Conservation (phyloP, 108 stramenopile species). For the Craspedostauros australis region DNA sequence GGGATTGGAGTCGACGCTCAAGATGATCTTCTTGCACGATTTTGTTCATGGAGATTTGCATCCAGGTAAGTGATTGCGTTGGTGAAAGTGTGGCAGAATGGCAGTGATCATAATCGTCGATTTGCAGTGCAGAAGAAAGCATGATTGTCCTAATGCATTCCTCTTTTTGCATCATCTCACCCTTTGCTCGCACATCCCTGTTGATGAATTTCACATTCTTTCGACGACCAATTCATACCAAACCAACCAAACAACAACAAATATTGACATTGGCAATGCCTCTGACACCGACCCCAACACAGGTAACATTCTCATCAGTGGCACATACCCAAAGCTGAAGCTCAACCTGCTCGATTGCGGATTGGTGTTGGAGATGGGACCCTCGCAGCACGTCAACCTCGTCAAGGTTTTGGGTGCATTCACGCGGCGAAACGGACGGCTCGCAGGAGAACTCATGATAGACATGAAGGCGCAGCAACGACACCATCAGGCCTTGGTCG, state of each 20-base stretch:
- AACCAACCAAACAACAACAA: too few species aligned
- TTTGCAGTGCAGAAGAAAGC: slow-evolving; percentile 14
- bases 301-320: slow-evolving; percentile 77
- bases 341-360: slow-evolving; percentile 78
- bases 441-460: slow-evolving; percentile 80
- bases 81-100: background rate
- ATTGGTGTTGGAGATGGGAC: slow-evolving; percentile 81
- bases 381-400: slow-evolving; percentile 72
- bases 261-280: too few species aligned
- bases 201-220: background rate
- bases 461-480: slow-evolving; percentile 58
- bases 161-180: background rate
- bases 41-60: slow-evolving; percentile 71
- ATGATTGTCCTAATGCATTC: background rate
- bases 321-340: slow-evolving; percentile 44
- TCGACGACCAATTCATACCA: background rate
- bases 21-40: slow-evolving; percentile 91
- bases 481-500: too few species aligned
- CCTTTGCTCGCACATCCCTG: background rate
- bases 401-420: slow-evolving; percentile 82
- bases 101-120: background rate
- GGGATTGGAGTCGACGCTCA: slow-evolving; percentile 73
- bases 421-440: slow-evolving; percentile 67
- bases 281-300: background rate
- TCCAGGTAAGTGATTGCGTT: slow-evolving; percentile 42